These are phyloP conservation scores for Xylogone sp. DNA, from an alignment of 2,329 filamentous ascomycete genomes.

Conservation along the genomic window DNA sequence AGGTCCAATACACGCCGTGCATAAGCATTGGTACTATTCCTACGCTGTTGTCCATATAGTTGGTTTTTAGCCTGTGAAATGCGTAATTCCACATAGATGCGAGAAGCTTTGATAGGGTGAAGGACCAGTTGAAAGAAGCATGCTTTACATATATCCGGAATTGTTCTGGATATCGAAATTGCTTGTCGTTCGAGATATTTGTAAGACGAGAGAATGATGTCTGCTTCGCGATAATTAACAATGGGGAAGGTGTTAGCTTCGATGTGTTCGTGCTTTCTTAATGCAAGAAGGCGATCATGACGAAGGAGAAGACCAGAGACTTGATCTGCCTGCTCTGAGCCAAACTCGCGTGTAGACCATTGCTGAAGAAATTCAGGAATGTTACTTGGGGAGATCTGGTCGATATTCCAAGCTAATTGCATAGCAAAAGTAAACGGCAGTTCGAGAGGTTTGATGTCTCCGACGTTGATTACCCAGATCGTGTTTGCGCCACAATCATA, in stretches of 20 bases:
- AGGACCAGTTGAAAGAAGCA: conserved; percentile 59
- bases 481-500: conserved; percentile 45
- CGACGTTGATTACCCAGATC: conserved; percentile 60
- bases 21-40: conserved; percentile 49
- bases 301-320: conserved; percentile 47
- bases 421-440: conserved; percentile 64
- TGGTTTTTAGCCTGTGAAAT: conserved; percentile 46
- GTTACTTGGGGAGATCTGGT: conserved; percentile 47
- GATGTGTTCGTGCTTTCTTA: conserved; percentile 58
- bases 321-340: conserved; percentile 36
- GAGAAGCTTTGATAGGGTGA: conserved; percentile 53
- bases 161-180: conserved; percentile 46
- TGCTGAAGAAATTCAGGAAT: conserved; percentile 49
- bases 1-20: conserved; percentile 46
- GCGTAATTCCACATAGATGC: conserved; percentile 48
- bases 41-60: conserved; percentile 49
- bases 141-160: conserved; percentile 44
- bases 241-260: conserved; percentile 54
- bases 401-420: conserved; percentile 60
- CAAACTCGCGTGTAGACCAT: conserved; percentile 55
- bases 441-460: conserved; percentile 55
- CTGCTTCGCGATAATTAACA: conserved; percentile 59
- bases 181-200: conserved; percentile 45
- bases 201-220: conserved; percentile 51
- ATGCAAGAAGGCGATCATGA: conserved; percentile 49